These are phyloP conservation scores for Coemansia asiatica DNA, from an alignment of 192 early-diverging fungal species.

Conservation along the genomic window DNA sequence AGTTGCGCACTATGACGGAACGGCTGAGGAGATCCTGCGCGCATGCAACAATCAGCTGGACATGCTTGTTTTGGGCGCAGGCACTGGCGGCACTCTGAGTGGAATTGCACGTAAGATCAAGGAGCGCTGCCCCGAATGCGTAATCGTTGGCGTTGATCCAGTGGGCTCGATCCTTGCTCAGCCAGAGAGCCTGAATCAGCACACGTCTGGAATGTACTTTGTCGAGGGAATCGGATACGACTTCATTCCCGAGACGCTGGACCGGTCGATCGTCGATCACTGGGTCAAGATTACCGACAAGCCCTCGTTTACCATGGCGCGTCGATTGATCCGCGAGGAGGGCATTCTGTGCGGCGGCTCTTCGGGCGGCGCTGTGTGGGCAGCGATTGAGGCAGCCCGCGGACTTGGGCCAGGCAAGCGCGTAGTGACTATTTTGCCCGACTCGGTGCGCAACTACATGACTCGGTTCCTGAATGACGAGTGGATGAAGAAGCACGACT, in stretches of 20 bases:
- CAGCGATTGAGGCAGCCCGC: constrained; percentile 83
- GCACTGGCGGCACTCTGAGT: constrained; percentile 97
- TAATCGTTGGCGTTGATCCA: constrained; percentile 92
- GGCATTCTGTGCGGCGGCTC: constrained; percentile 96
- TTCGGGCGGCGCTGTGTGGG: constrained; percentile 89
- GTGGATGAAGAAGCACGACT: constrained; percentile 92
- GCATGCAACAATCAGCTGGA: constrained; percentile 87
- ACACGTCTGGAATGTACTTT: constrained; percentile 70
- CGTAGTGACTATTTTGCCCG: constrained; percentile 92
- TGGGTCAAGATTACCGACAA: constrained; percentile 99
- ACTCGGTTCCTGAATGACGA: constrained; percentile 98
- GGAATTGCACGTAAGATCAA: constrained; percentile 94
- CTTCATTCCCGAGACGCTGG: constrained; percentile 92
- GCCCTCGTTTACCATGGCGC: constrained; percentile 92
- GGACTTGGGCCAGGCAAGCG: constrained; percentile 82
- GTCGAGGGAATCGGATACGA: constrained; percentile 99
- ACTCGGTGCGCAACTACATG: constrained; percentile 99
- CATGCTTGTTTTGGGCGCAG: constrained; percentile 91
- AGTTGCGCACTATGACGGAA: constrained; percentile 93
- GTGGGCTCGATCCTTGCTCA: constrained; percentile 91
- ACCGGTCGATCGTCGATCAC: constrained; percentile 79
- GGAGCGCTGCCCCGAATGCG: constrained; percentile 83
- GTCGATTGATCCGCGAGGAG: constrained; percentile 94
- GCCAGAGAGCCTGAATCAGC: constrained; percentile 76
- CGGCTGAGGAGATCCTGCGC: constrained; percentile 80